Conservation (phyloP, 2,329 filamentous ascomycete species). For the Nigrospora sphaerica region DNA sequence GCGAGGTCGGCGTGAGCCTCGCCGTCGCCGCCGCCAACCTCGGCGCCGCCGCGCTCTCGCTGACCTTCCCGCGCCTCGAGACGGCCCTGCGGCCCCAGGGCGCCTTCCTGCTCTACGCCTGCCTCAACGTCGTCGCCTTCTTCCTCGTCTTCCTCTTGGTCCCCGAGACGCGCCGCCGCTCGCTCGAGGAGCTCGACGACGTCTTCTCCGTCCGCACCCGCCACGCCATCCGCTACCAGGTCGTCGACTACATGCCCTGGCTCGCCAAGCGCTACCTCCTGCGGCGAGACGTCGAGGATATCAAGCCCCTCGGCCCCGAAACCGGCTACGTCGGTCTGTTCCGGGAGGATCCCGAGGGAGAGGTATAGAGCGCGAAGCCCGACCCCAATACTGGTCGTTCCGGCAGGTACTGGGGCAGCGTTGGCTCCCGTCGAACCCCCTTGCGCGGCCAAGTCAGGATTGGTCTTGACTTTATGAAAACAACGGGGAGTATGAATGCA, state of each 20-base stretch:
- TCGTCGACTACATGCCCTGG: conserved; percentile 27
- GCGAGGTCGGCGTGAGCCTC: conserved; percentile 54
- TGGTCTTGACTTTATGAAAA: too few relatives aligned
- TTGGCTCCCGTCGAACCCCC: too few relatives aligned
- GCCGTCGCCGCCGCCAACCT: conserved; percentile 45
- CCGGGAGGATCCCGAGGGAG: neutral
- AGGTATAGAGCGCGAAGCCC: too few relatives aligned
- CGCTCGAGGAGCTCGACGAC: conserved; percentile 14
- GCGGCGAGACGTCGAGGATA: neutral
- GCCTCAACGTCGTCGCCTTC: conserved; percentile 37
- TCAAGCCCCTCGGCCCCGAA: neutral
- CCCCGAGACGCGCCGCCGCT: conserved; percentile 19
- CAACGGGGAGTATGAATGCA: too few relatives aligned
- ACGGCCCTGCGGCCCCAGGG: conserved; percentile 35
- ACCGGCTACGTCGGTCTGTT: neutral
- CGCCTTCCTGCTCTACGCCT: conserved; percentile 39
- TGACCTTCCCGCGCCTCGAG: conserved; percentile 39
- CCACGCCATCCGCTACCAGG: conserved; percentile 28
- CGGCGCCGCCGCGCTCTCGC: conserved; percentile 28
- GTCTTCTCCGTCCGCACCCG: conserved; percentile 31
- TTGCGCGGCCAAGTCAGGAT: too few relatives aligned
- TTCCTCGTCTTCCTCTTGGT: conserved; percentile 35
- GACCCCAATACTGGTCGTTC: too few relatives aligned
- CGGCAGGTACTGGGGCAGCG: too few relatives aligned
- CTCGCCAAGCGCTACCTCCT: neutral